Evolutionary conservation across 441 rosid genomes (phyloP).

Genomic region (Pelargonium citronellum): DNA sequence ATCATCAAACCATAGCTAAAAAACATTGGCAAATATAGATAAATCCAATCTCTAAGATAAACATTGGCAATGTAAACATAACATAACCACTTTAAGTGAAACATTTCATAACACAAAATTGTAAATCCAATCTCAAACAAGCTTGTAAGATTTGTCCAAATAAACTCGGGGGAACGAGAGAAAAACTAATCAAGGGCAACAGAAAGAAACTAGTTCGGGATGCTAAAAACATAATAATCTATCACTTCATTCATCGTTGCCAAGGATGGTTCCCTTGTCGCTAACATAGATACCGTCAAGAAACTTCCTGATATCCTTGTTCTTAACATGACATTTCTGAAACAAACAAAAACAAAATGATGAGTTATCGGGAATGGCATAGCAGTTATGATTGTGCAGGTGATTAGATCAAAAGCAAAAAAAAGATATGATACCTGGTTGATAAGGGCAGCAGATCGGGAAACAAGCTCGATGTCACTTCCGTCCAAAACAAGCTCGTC

Average conservation of each 20-base stretch:
- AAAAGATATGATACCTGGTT: conserved; percentile 44
- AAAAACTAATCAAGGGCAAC: neutral
- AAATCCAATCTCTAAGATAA: neutral
- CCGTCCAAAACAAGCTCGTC: conserved; percentile 47
- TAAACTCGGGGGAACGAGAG: neutral
- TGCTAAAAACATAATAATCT: neutral
- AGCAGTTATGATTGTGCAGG: no score
- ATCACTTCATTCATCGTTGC: no score
- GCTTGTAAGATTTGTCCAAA: neutral
- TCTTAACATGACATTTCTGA: conserved; percentile 92
- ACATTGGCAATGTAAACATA: neutral
- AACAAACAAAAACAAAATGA: neutral
- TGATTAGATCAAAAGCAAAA: neutral
- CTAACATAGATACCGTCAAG: conserved; percentile 41
- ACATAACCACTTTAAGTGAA: neutral
- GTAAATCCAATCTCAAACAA: conserved; percentile 15
- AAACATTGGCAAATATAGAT: no score
- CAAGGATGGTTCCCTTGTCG: conserved; percentile 49
- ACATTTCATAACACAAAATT: conserved; percentile 15
- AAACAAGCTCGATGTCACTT: conserved; percentile 64
- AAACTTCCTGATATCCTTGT: conserved; percentile 77
- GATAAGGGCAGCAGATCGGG: conserved; percentile 70
- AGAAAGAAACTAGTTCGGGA: neutral
- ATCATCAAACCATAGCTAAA: no score
- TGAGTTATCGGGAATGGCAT: neutral